A percentile compares a stretch with the other conserved stretches of the same genome.
Conservation (phyloP, 2,329 filamentous ascomycete genomes). For the Hypoxylon sp. region DNA sequence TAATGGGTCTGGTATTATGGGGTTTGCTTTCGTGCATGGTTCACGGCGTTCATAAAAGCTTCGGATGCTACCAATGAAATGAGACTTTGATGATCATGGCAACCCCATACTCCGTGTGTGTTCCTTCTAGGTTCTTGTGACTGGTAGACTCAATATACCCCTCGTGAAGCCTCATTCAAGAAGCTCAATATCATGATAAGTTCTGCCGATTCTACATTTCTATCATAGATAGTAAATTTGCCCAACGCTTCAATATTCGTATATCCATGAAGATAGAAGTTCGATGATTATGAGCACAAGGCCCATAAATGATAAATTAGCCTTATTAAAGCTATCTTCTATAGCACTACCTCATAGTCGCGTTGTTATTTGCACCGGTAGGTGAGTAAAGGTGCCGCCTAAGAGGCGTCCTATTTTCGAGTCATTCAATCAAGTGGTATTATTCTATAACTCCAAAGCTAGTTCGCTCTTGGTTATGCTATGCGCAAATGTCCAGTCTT, state of each 20-base stretch:
- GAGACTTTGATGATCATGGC: slow-evolving; percentile 54
- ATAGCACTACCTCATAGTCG: not conserved
- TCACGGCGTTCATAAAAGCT: slow-evolving; percentile 55
- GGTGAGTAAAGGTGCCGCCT: not conserved
- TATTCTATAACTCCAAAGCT: not conserved
- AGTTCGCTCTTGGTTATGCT: not conserved
- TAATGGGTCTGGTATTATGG: slow-evolving; percentile 53
- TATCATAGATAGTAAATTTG: not conserved
- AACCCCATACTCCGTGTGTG: slow-evolving; percentile 40
- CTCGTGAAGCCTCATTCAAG: not conserved
- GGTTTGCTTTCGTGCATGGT: slow-evolving; percentile 55
- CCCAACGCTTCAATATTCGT: not conserved
- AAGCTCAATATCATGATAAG: not conserved
- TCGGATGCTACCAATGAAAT: slow-evolving; percentile 56
- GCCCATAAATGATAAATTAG: no score
- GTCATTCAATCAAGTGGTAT: not conserved
- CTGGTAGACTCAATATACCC: not conserved
- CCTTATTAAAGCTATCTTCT: no score
- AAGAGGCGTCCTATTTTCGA: not conserved
- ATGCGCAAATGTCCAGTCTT: slow-evolving; percentile 1
- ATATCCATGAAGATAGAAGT: not conserved
- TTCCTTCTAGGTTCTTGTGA: not conserved
- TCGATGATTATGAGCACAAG: not conserved
- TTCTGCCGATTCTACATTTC: not conserved
- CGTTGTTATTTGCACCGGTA: not conserved